A percentile compares a stretch with the other conserved stretches of the same genome.
Conservation (phyloP, 176 grass and related monocot genomes). For the Zoysia japonica region DNA sequence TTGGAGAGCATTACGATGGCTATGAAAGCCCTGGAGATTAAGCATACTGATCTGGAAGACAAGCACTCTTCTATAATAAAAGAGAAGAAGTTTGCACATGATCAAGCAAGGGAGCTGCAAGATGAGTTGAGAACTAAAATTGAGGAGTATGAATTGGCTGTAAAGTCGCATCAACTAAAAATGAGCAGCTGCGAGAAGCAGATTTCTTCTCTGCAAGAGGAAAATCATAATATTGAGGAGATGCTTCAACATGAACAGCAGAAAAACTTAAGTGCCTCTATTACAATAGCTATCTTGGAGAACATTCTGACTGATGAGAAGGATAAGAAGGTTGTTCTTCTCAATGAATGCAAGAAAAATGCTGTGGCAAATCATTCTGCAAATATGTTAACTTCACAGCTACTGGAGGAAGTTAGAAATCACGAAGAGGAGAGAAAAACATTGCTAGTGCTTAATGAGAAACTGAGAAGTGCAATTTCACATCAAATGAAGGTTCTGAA, state of each 20-base stretch:
- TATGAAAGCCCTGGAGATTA: conserved; percentile 62
- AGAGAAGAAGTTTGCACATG: conserved; percentile 67
- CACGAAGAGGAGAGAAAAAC: conserved; percentile 48
- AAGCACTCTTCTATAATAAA: conserved; percentile 51
- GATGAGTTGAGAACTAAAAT: conserved; percentile 58
- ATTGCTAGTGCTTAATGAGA: conserved; percentile 58
- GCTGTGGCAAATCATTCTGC: conserved; percentile 43
- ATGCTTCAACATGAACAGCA: conserved; percentile 63
- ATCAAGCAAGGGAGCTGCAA: conserved; percentile 64
- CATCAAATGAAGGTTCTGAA: conserved; percentile 60
- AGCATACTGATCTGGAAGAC: conserved; percentile 52
- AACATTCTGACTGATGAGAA: conserved; percentile 64
- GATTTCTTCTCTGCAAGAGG: conserved; percentile 61
- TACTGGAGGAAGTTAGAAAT: conserved; percentile 58
- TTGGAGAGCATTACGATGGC: conserved; percentile 54
- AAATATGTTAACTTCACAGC: conserved; percentile 57
- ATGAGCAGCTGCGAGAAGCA: conserved; percentile 39
- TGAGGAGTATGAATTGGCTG: conserved; percentile 47
- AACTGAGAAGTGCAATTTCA: conserved; percentile 63
- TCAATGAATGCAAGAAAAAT: conserved; percentile 48
- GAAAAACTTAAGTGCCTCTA: conserved; percentile 47
- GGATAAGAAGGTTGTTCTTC: conserved; percentile 55
- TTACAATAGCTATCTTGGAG: conserved; percentile 66
- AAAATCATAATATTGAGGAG: conserved; percentile 48
- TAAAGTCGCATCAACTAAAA: conserved; percentile 53